Base-by-base conservation (phyloP, 306 rosid species). In the Prunus mume region DNA sequence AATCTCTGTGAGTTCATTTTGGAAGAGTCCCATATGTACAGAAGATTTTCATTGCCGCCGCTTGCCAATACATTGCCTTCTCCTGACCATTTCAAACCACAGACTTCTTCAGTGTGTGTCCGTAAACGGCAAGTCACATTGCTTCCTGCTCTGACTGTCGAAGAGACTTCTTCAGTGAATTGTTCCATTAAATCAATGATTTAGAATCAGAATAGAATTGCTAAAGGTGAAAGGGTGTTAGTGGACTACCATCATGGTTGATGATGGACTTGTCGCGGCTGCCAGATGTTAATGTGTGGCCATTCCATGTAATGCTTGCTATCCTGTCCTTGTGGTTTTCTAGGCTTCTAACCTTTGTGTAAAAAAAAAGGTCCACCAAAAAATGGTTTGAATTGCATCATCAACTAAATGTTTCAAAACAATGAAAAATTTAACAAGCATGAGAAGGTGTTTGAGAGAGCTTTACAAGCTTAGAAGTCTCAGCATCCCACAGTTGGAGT, bases 51-150 rank as follows among this genome's bases (percentile, higher is more conserved):
- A 50, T 90, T 92, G 72, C 97, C 97, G 18, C 97, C 97, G 72
- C 96, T 92, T 41, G 96, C 97, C 90, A 92, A 84, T 27, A 85
- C 63, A 50, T 82, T 90, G 46, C 96, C 90, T 82, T 78, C 77
- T 61, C 76, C 83, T 32, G 97, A 88, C 97, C 97, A 92, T 86
- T 87, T 92, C 76, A 92, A 83, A 41, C 97, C 87, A 9, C 96
- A 90, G 65, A 92, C 88, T 74, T 88, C 96, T 75, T 86, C 89
- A 49, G 13, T 55, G 69, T 92, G 97, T 22, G 82, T 79, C 38
- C 68, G 77, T 50, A 90, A n/a, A 55, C 71, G 80, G 43, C 79
- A 88, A 56, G 68, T 67, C 79, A 79, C 80, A 66, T 83, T 85
- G 61, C 41, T 79, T 56, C 83, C 73, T 49, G 90, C 90, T 82